A percentile compares a stretch with the other conserved stretches of the same genome.
phyloP scores from a whole-genome alignment of 306 rosid genomes.

The Quercus alba region DNA sequence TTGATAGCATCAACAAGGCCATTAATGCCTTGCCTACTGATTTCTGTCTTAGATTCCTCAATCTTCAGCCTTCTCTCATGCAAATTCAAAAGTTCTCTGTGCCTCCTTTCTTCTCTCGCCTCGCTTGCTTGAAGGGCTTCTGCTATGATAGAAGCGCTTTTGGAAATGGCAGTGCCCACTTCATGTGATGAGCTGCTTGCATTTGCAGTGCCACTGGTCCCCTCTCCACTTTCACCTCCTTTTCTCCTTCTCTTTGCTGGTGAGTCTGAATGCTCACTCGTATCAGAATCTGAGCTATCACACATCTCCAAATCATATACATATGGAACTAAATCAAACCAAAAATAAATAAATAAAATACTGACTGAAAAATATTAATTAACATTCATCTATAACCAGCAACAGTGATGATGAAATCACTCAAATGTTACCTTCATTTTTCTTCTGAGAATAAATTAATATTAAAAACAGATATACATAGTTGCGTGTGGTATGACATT shows the following conservation, averaged over 20 bases:
- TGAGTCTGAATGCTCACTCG: slow-evolving; percentile 43
- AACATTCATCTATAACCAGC: neutral
- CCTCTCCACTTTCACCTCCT: slow-evolving; percentile 21
- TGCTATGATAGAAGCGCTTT: slow-evolving; percentile 39
- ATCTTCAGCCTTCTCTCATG: slow-evolving; percentile 38
- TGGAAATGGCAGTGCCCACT: slow-evolving; percentile 41
- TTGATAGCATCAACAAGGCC: slow-evolving; percentile 47
- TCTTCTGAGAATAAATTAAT: neutral
- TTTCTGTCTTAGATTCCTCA: slow-evolving; percentile 36
- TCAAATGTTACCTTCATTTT: neutral
- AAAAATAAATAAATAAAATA: neutral
- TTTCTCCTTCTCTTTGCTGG: slow-evolving; percentile 44
- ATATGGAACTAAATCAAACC: slow-evolving; percentile 12
- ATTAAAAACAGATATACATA: neutral
- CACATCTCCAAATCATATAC: slow-evolving; percentile 28
- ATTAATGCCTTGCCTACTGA: slow-evolving; percentile 38
- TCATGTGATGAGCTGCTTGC: neutral
- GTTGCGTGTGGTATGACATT: neutral
- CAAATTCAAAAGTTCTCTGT: slow-evolving; percentile 30
- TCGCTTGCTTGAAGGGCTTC: slow-evolving; percentile 43
- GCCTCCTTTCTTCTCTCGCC: slow-evolving; percentile 44
- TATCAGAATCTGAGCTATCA: slow-evolving; percentile 45
- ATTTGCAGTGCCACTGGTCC: slow-evolving; percentile 21
- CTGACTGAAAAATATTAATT: neutral
- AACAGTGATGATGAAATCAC: neutral